These are phyloP conservation scores for Luvunga scandens DNA, from an alignment of 345 rosid species.

Conservation along the genomic window DNA sequence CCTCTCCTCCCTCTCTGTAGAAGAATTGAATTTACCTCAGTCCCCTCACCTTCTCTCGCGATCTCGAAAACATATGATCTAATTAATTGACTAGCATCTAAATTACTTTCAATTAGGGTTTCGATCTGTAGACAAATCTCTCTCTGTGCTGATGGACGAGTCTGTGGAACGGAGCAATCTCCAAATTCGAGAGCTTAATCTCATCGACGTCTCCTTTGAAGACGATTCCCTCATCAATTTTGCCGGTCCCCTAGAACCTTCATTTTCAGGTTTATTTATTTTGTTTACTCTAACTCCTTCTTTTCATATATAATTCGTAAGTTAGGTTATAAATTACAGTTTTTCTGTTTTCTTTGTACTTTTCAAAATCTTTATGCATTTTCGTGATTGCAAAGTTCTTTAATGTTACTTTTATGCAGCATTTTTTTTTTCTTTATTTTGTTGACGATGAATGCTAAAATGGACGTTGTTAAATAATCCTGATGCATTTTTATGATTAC, in stretches of 20 bases:
- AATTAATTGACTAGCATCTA: neutral
- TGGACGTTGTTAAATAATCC: neutral
- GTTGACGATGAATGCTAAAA: neutral
- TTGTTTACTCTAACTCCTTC: neutral
- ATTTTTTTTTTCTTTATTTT: neutral
- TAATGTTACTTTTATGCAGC: neutral
- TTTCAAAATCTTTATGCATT: neutral
- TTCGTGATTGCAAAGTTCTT: neutral
- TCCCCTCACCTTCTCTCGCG: neutral
- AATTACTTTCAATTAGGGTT: neutral
- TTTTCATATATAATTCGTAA: neutral
- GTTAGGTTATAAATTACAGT: neutral
- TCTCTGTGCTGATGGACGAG: constrained; percentile 45
- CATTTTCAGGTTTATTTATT: constrained; percentile 37
- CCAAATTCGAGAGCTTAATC: constrained; percentile 47
- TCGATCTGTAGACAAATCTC: constrained; percentile 14
- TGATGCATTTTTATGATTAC: neutral
- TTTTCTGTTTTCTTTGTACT: neutral
- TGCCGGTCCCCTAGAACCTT: constrained; percentile 20
- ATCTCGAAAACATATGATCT: neutral
- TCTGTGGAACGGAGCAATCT: constrained; percentile 33
- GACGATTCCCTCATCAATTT: constrained; percentile 73
- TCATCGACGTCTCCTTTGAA: constrained; percentile 79
- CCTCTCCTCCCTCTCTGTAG: neutral
- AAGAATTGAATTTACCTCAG: no score